Evolutionary conservation across 495 filamentous ascomycete species (phyloP).

Genomic region (Cenococcum geophilum): DNA sequence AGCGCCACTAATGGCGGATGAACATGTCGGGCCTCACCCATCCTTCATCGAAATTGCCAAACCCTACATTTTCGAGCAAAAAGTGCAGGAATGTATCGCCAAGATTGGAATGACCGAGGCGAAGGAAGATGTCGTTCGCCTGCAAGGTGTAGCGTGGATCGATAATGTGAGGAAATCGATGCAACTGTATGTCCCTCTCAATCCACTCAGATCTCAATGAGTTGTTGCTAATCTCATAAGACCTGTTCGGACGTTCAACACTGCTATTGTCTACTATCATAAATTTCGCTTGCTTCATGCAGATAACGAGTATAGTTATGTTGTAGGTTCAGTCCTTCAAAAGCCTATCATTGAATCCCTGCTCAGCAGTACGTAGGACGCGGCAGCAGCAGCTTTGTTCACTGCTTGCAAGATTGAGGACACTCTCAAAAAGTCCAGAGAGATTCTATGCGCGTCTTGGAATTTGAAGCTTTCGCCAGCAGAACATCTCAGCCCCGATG

Average conservation of each 20-base stretch:
- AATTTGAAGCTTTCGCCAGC: slow-evolving; percentile 67
- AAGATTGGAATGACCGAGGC: slow-evolving; percentile 50
- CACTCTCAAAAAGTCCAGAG: slow-evolving; percentile 90
- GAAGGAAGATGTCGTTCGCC: slow-evolving; percentile 61
- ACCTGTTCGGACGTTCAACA: slow-evolving; percentile 77
- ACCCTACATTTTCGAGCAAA: slow-evolving; percentile 60
- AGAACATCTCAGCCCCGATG: slow-evolving; percentile 75
- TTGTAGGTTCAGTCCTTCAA: slow-evolving; percentile 13
- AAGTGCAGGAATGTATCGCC: slow-evolving; percentile 53
- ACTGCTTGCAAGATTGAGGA: slow-evolving; percentile 96
- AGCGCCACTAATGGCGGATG: slow-evolving; percentile 9
- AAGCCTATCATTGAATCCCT: slow-evolving; percentile 4
- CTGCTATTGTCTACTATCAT: slow-evolving; percentile 80
- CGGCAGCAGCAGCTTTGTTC: slow-evolving; percentile 79
- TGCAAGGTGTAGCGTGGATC: slow-evolving; percentile 76
- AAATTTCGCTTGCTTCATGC: slow-evolving; percentile 76
- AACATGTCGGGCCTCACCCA: slow-evolving; percentile 52
- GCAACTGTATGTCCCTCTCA: slow-evolving; percentile 53
- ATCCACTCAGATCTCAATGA: slow-evolving; percentile 3
- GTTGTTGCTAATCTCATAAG: background rate
- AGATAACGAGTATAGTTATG: slow-evolving; percentile 56
- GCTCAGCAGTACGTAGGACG: slow-evolving; percentile 51
- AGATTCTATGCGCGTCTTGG: slow-evolving; percentile 84
- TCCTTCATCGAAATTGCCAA: slow-evolving; percentile 66
- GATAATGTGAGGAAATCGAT: slow-evolving; percentile 67